phyloP scores from a whole-genome alignment of 768 basidiomycete genomes.

The Leccinum uliginosum region DNA sequence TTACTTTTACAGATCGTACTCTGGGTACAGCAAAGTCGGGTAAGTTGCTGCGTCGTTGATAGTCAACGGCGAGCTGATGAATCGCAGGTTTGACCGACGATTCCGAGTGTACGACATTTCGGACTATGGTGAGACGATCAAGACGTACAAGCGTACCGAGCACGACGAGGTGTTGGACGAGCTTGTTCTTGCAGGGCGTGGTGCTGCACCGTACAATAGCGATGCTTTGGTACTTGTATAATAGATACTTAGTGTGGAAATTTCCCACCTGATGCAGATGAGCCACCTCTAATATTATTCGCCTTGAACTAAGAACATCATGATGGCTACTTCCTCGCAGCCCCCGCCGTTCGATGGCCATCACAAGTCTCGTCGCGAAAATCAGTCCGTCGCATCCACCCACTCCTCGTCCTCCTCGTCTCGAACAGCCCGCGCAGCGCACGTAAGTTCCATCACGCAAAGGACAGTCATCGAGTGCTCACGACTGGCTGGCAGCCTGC shows the following conservation, averaged over 20 bases:
- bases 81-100: constrained; percentile 75
- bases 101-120: constrained; percentile 87
- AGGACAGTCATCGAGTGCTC: background rate
- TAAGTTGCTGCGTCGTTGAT: constrained; percentile 27
- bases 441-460: constrained; percentile 19
- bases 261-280: constrained; percentile 16
- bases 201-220: constrained; percentile 35
- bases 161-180: constrained; percentile 63
- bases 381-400: constrained; percentile 47
- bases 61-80: background rate
- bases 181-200: constrained; percentile 53
- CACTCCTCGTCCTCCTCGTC: constrained; percentile 33
- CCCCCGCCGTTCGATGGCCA: constrained; percentile 30
- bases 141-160: constrained; percentile 81
- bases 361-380: constrained; percentile 50
- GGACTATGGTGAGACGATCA: constrained; percentile 88
- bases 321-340: constrained; percentile 23
- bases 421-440: constrained; percentile 16
- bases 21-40: constrained; percentile 78
- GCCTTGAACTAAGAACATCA: background rate
- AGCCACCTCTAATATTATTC: constrained; percentile 5
- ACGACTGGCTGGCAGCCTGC: constrained; percentile 51
- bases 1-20: constrained; percentile 55
- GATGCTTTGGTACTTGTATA: background rate
- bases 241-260: background rate